A percentile compares a stretch with the other conserved stretches of the same genome.
Evolutionary conservation across 345 rosid genomes (phyloP).

Genomic region (Corchorus capsularis): DNA sequence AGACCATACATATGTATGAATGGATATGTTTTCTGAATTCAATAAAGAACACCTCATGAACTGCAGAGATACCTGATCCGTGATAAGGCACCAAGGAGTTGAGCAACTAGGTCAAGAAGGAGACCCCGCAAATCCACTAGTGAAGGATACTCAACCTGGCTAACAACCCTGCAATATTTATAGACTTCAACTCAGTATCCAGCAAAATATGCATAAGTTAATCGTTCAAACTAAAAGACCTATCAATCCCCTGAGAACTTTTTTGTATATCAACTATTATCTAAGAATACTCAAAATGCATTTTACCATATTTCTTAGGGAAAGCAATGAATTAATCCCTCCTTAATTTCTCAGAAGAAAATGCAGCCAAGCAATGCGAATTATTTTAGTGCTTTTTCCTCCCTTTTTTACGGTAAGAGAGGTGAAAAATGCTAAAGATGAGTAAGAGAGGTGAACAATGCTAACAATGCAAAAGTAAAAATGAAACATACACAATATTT

Average conservation of each 20-base stretch:
- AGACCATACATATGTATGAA: not conserved
- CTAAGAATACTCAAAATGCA: not conserved
- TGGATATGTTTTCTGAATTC: not conserved
- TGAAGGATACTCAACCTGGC: conserved; percentile 98
- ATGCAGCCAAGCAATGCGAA: not conserved
- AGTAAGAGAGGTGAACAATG: not conserved
- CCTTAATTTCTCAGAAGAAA: not conserved
- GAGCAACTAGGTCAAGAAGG: conserved; percentile 95
- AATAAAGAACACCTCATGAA: not conserved
- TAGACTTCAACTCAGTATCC: conserved; percentile 14
- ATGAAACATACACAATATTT: not conserved
- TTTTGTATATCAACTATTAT: not conserved
- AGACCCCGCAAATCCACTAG: conserved; percentile 97
- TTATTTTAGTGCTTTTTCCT: not conserved
- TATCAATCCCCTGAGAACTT: not conserved
- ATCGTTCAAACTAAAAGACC: not conserved
- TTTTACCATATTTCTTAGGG: not conserved
- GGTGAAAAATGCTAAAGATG: not conserved
- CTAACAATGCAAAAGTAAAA: not conserved
- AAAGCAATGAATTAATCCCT: conserved; percentile 8
- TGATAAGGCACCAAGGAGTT: conserved; percentile 95
- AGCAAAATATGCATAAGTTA: conserved; percentile 6
- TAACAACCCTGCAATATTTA: conserved; percentile 75
- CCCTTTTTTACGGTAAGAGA: not conserved
- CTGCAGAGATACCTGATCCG: conserved; percentile 71